Evolutionary conservation across 1,284 basidiomycete genomes (phyloP).

Genomic region (Phaffia rhodozyma): DNA sequence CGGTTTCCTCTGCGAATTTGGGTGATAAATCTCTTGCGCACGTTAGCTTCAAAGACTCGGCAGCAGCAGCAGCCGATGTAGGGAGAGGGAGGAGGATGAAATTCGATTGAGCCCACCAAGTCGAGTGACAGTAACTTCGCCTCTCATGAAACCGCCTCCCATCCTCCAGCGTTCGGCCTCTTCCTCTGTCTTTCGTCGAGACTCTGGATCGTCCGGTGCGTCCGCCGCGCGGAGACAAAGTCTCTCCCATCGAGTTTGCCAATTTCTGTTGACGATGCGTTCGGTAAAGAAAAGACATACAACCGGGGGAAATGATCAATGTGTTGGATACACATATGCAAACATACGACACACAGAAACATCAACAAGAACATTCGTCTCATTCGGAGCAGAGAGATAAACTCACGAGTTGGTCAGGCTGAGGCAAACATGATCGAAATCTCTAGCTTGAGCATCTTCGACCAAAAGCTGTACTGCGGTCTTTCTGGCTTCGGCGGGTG

Average conservation of each 20-base stretch:
- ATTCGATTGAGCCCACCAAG: slow-evolving; percentile 48
- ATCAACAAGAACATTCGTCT: not conserved
- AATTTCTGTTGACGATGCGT: slow-evolving; percentile 2
- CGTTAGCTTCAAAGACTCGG: slow-evolving; percentile 1
- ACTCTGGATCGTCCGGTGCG: slow-evolving; percentile 30
- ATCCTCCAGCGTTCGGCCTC: slow-evolving; percentile 81
- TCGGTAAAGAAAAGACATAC: not conserved
- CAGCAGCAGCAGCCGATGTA: not conserved
- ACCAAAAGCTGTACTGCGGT: slow-evolving; percentile 14
- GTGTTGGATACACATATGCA: no score
- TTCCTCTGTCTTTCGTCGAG: slow-evolving; percentile 47
- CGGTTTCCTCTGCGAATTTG: slow-evolving; percentile 58
- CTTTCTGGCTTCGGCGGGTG: not conserved
- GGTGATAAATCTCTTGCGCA: not conserved
- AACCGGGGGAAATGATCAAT: not conserved
- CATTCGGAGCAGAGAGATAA: not conserved
- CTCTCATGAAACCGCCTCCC: slow-evolving; percentile 60
- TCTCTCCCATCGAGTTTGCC: slow-evolving; percentile 55
- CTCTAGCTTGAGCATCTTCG: slow-evolving; percentile 13
- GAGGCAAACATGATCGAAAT: slow-evolving; percentile 17
- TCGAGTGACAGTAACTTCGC: slow-evolving; percentile 79
- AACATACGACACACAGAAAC: no score
- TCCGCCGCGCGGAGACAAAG: slow-evolving; percentile 55
- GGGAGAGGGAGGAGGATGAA: not conserved
- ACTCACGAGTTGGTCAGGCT: slow-evolving; percentile 18